These are phyloP conservation scores for Gymnopilus dilepis DNA, from an alignment of 768 basidiomycete species.

Conservation along the genomic window DNA sequence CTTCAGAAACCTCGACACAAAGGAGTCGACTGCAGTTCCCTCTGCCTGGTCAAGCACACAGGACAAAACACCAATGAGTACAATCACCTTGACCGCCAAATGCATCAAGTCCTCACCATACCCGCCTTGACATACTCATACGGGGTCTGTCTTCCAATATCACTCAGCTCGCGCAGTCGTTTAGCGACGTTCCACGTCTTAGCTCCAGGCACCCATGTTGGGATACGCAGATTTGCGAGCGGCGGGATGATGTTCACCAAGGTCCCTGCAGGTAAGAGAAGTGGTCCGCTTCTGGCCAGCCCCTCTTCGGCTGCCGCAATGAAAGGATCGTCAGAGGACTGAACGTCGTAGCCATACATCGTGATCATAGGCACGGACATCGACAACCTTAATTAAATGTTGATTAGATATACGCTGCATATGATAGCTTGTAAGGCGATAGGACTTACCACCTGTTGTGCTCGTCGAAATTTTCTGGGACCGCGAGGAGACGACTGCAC, in stretches of 20 bases:
- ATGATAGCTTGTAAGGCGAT: neutral
- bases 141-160: too few species aligned
- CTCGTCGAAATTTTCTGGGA: conserved; percentile 16
- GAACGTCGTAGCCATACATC: conserved; percentile 25
- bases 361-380: conserved; percentile 21
- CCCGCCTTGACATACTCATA: too few species aligned
- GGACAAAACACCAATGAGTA: too few species aligned
- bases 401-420: neutral
- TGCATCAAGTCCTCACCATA: too few species aligned
- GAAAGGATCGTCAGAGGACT: conserved; percentile 17
- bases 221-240: too few species aligned
- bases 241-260: conserved; percentile 23
- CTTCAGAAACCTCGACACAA: too few species aligned
- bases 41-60: conserved; percentile 10
- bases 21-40: too few species aligned
- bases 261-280: conserved; percentile 14
- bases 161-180: too few species aligned
- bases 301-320: conserved; percentile 36
- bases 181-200: too few species aligned
- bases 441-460: conserved; percentile 18
- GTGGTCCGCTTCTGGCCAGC: conserved; percentile 25
- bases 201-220: too few species aligned
- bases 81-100: too few species aligned
- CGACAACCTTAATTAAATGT: neutral
- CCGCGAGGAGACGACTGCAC: conserved; percentile 28